Conservation (phyloP, 345 rosid genomes). For the Salix exigua region DNA sequence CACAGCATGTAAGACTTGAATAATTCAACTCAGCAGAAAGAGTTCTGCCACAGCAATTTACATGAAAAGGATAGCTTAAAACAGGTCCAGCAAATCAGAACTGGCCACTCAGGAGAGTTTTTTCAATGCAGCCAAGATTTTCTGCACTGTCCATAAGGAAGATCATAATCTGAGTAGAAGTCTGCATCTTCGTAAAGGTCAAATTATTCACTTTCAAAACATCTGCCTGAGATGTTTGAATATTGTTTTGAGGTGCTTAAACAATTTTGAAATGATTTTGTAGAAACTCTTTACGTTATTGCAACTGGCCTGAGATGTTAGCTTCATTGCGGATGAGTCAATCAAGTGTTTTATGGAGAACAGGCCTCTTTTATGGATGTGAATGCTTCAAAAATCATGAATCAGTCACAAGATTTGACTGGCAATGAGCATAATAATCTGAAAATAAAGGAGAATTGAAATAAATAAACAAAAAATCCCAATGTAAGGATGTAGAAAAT, state of each 20-base stretch:
- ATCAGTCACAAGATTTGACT: neutral
- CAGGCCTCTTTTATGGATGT: neutral
- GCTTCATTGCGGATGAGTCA: neutral
- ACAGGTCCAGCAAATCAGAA: no score
- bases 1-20: no score
- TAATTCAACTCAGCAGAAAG: no score
- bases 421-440: neutral
- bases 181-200: no score
- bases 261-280: neutral
- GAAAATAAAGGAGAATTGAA: neutral
- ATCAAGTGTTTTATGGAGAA: neutral
- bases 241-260: neutral
- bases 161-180: no score
- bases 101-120: no score
- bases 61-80: no score
- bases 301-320: neutral
- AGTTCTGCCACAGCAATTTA: no score
- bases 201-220: no score
- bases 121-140: no score
- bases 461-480: neutral
- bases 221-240: neutral
- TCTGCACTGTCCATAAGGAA: no score
- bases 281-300: neutral
- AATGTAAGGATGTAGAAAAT: neutral
- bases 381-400: neutral